Conservation (phyloP, 2,329 filamentous ascomycete genomes). For the Aspergillus intermedius region DNA sequence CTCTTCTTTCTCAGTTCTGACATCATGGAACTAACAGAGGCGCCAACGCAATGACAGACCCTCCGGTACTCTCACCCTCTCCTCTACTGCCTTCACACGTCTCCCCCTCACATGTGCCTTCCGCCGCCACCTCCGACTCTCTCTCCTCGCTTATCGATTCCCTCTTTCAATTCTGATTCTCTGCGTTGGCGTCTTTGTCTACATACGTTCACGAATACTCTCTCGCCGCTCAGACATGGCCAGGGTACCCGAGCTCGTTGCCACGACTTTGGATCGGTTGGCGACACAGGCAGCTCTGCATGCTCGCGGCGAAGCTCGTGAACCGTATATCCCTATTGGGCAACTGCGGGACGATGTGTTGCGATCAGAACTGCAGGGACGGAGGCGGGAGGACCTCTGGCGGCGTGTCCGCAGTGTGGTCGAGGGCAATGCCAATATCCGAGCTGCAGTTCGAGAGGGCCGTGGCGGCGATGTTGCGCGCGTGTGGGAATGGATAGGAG, state of each 20-base stretch:
- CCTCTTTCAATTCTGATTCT: slow-evolving; percentile 43
- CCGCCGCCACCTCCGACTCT: slow-evolving; percentile 42
- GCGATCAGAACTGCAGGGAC: slow-evolving; percentile 68
- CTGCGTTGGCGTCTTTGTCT: slow-evolving; percentile 48
- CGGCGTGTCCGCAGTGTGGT: slow-evolving; percentile 74
- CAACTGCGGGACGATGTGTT: slow-evolving; percentile 90
- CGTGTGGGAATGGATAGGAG: slow-evolving; percentile 65
- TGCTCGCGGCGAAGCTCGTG: slow-evolving; percentile 57
- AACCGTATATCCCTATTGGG: slow-evolving; percentile 77
- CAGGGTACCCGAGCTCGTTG: slow-evolving; percentile 75
- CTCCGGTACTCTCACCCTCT: slow-evolving; percentile 61
- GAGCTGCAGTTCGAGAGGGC: slow-evolving; percentile 63
- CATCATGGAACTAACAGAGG: slow-evolving; percentile 75
- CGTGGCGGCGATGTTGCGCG: slow-evolving; percentile 52
- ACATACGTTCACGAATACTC: slow-evolving; percentile 58
- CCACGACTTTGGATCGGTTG: slow-evolving; percentile 75
- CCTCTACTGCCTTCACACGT: slow-evolving; percentile 82
- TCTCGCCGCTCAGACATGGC: slow-evolving; percentile 59
- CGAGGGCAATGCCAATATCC: slow-evolving; percentile 88
- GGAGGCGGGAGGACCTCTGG: slow-evolving; percentile 76
- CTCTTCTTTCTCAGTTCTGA: slow-evolving; percentile 37
- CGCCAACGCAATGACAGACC: slow-evolving; percentile 65
- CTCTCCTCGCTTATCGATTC: slow-evolving; percentile 46
- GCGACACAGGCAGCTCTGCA: slow-evolving; percentile 79
- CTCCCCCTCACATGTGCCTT: slow-evolving; percentile 64